Evolutionary conservation across 805 yeast species (phyloP), one percentile per base, ranked within the genome.

Genomic region (Helenozyma baotianmanensis): DNA sequence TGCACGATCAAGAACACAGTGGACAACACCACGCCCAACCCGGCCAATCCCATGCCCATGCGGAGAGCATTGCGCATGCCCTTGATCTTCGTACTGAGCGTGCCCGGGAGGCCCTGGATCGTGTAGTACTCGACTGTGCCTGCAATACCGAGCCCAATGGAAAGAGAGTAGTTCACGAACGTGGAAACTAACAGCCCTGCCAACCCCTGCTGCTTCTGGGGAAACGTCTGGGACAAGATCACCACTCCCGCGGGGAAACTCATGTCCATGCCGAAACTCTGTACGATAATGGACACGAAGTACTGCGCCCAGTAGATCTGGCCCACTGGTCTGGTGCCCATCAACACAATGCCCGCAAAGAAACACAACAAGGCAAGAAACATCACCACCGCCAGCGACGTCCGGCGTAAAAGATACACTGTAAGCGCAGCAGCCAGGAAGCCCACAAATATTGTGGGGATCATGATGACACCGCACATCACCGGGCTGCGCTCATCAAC

Each of bases 31-130:
- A 57, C 46, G 0, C 64, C 64, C 13, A 47, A 35, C 1, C 64
- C 64, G 2, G 63, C 59, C 23, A 60, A 38, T 1, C 64, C 65
- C 55, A 57, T 53, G 1, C 63, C 62, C 53, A 56, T 48, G 23
- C 46, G 45, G 35, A 54, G 52, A 1, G 59, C 62, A 22, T 42
- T 46, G 29, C 54, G 42, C 16, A 48, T 40, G 1, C 64, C 64
- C 11, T 39, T 27, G 14, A 51, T 38, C 1, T 38, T 32, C 1
- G 54, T 53, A 2, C 36, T 52, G n/a, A 36, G 10, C 14, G 38
- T 23, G 0, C 39, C 45, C 1, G 39, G 43, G 38, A 24, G 44
- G 25, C 41, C 40, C 23, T 33, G 36, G 4, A 55, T 55, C 8
- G 45, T 41, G 36, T 61, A 61, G 14, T 35, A 35, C 38, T 59